These are phyloP conservation scores for Sporisorium reilianum DNA, from an alignment of 1,284 basidiomycete genomes.

Conservation along the genomic window DNA sequence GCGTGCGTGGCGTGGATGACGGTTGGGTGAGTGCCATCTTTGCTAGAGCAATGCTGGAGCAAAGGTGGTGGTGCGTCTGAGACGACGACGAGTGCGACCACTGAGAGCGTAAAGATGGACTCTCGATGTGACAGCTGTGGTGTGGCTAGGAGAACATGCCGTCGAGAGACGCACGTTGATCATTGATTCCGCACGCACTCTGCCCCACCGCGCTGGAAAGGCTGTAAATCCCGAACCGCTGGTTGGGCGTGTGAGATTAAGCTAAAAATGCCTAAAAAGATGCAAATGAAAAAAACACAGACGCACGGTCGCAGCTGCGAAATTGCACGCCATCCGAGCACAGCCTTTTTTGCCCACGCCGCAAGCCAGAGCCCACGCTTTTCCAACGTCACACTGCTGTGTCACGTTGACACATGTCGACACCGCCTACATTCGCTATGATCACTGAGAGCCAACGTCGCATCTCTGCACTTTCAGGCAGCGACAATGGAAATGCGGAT, in stretches of 20 bases:
- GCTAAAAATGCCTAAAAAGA: too few relatives aligned
- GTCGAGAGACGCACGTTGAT: background rate
- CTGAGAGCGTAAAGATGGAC: too few relatives aligned
- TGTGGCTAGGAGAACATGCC: too few relatives aligned
- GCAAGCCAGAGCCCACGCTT: too few relatives aligned
- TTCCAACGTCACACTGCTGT: background rate
- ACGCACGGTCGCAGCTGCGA: background rate
- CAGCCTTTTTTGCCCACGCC: too few relatives aligned
- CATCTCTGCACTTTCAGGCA: too few relatives aligned
- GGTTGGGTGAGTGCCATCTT: slow-evolving; percentile 8
- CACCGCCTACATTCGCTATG: background rate
- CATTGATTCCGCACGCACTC: background rate
- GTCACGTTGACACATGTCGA: background rate
- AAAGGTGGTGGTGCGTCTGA: background rate
- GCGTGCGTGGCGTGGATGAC: background rate
- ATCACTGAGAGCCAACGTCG: background rate
- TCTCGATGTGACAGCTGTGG: too few relatives aligned
- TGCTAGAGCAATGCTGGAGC: too few relatives aligned
- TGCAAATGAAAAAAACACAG: background rate
- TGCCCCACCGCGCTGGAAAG: too few relatives aligned
- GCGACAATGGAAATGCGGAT: slow-evolving; percentile 38
- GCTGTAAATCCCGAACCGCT: background rate
- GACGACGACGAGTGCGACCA: too few relatives aligned
- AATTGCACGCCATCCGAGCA: background rate
- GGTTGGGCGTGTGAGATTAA: background rate